Percentiles rank a stretch among this genome's conserved stretches.
Conservation (phyloP, 176 grass and related monocot species). For the Metroxylon sagu region DNA sequence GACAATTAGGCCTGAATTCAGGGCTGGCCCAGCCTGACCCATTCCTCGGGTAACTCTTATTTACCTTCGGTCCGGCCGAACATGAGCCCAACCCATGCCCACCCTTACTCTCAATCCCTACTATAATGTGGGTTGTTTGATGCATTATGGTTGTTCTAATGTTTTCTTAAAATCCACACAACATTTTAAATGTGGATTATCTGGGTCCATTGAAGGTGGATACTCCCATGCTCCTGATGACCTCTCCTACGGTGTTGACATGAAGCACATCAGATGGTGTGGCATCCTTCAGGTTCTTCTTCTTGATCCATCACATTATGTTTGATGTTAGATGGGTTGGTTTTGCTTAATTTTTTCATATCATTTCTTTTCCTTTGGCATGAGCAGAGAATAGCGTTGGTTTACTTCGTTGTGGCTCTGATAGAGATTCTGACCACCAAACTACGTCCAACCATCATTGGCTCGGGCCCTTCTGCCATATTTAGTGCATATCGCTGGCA, state of each 20-base stretch:
- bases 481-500: constrained; percentile 48
- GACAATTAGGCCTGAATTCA: no score
- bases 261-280: constrained; percentile 21
- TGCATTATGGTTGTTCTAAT: no score
- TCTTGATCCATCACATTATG: not conserved
- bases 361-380: not conserved
- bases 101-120: no score
- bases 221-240: constrained; percentile 26
- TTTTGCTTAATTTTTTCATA: not conserved
- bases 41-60: no score
- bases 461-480: constrained; percentile 30
- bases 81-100: no score
- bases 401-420: constrained; percentile 58
- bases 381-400: constrained; percentile 62
- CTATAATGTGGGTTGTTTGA: no score
- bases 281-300: constrained; percentile 15
- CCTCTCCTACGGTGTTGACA: constrained; percentile 18
- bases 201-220: constrained; percentile 9
- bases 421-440: constrained; percentile 45
- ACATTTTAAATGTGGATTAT: not conserved
- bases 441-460: constrained; percentile 22
- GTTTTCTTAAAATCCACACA: no score
- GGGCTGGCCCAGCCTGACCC: no score
- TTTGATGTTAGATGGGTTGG: no score
- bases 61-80: no score